Evolutionary conservation across 805 yeast species (phyloP).

Genomic region (Yarrowia alimentaria): DNA sequence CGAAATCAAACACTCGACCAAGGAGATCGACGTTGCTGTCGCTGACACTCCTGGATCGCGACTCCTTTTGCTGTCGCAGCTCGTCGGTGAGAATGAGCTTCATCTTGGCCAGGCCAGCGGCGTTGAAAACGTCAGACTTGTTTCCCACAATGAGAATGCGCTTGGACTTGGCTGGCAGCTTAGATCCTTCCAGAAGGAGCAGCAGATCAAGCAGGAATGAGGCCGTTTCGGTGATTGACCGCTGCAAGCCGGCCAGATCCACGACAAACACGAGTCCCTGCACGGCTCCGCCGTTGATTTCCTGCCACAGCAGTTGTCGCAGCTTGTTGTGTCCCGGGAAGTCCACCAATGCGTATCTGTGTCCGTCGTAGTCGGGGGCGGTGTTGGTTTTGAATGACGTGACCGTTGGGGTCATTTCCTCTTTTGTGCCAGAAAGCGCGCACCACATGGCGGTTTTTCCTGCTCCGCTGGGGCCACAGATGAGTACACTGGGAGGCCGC

Average conservation of each 20-base stretch:
- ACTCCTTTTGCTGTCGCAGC: conserved; percentile 19
- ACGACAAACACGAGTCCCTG: conserved; percentile 69
- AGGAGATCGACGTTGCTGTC: conserved; percentile 20
- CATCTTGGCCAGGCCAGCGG: conserved; percentile 15
- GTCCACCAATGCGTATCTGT: conserved; percentile 57
- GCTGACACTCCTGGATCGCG: conserved; percentile 4
- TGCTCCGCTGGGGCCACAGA: conserved; percentile 13
- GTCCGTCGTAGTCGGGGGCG: background rate
- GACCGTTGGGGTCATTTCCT: background rate
- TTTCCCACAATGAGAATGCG: conserved; percentile 74
- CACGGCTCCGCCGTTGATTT: conserved; percentile 48
- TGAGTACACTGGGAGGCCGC: conserved; percentile 4
- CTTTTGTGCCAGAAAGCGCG: background rate
- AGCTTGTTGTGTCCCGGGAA: conserved; percentile 88
- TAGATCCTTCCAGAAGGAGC: conserved; percentile 4
- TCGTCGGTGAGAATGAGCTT: conserved; percentile 6
- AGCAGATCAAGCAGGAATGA: conserved; percentile 22
- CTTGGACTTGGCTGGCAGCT: conserved; percentile 47
- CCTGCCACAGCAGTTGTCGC: conserved; percentile 49
- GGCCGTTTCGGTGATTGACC: conserved; percentile 53
- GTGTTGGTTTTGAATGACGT: conserved; percentile 1
- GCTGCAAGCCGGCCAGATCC: conserved; percentile 65
- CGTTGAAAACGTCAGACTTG: conserved; percentile 80
- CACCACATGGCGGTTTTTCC: conserved; percentile 23
- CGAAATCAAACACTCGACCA: conserved; percentile 22